Base-by-base conservation (phyloP, 371 early-diverging fungal genomes). In the Mortierella sp. region DNA sequence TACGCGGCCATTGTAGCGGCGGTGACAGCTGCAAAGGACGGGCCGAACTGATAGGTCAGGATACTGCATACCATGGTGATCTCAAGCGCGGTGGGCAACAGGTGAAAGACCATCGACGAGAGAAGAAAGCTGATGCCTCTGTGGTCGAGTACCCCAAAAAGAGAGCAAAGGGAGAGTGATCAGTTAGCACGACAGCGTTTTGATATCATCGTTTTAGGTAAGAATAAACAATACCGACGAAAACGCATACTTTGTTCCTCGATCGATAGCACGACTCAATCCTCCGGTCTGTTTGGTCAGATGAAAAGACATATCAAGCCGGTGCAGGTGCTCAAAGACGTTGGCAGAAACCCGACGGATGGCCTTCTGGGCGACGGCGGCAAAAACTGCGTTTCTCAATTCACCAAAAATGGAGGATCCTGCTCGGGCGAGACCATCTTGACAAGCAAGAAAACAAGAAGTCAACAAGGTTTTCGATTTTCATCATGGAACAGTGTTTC, bases 1-100 rank as follows among this genome's bases (percentile, higher is more conserved):
- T 97, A 98, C 2, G 93, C 85, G 8, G 85, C 79, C 86, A 98
- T 93, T 3, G 97, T 97, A 0, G 81, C 84, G 14, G 94, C 82
- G 0, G 98, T 94, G 3, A 97, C 94, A 6, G 86, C 84, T 6
- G 96, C 96, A 82, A 90, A 98, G 56, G 86, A 76, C 4, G 87
- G 63, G 6, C 98, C 98, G 80, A 89, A 98, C 37, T 93, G 89
- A 69, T 89, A 90, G 0, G 94, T 91, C 82, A 98, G 79, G 61
- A 98, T 95, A 58, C 95, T 94, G 65, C 95, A 95, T 2, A 98
- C 99, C 80, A 97, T 90, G 5, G 92, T 85, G 24, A 97, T 96
- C 75, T 98, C 99, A n/a, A 98, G 82, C 1, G 90, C 86, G 23
- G 99, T 98, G 0, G 99, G 99, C 41, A 93, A 76, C 17, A 97